Conservation (phyloP, 257 asterid genomes). For the Thymus mandschuricus region DNA sequence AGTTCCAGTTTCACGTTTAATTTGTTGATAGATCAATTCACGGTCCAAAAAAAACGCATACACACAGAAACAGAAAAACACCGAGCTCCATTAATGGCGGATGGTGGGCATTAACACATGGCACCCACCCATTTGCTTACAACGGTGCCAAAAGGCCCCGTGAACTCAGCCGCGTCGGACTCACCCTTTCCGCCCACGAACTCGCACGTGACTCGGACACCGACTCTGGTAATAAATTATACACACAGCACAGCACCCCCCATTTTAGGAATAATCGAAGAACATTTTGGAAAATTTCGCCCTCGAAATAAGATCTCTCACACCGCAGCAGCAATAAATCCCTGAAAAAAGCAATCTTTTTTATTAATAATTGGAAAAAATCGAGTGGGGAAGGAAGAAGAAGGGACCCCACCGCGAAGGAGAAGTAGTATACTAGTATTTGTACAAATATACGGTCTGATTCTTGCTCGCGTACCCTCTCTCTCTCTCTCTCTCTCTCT, state of each 20-base stretch:
- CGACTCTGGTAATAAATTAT: constrained; percentile 9
- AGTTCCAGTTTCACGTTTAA: neutral
- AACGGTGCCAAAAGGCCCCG: constrained; percentile 29
- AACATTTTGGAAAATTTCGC: neutral
- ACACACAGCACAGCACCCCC: neutral
- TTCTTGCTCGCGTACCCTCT: neutral
- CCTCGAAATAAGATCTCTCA: neutral
- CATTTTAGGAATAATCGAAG: neutral
- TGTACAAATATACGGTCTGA: constrained; percentile 22
- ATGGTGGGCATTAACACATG: constrained; percentile 38
- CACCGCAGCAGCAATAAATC: neutral
- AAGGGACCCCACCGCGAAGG: constrained; percentile 25
- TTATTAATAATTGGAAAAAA: neutral
- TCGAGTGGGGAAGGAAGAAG: neutral
- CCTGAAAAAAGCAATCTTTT: neutral
- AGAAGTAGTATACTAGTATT: neutral
- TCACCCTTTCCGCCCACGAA: constrained; percentile 25
- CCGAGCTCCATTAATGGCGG: constrained; percentile 28
- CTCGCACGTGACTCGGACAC: constrained; percentile 33
- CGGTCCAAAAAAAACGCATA: constrained; percentile 11
- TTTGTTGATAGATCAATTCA: constrained; percentile 8
- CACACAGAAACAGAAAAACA: neutral
- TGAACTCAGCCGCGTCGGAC: constrained; percentile 40
- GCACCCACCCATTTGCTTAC: constrained; percentile 29
- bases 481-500: too few relatives aligned